These are phyloP conservation scores for Agapanthus africanus DNA, from an alignment of 106 monocot species.

Conservation along the genomic window DNA sequence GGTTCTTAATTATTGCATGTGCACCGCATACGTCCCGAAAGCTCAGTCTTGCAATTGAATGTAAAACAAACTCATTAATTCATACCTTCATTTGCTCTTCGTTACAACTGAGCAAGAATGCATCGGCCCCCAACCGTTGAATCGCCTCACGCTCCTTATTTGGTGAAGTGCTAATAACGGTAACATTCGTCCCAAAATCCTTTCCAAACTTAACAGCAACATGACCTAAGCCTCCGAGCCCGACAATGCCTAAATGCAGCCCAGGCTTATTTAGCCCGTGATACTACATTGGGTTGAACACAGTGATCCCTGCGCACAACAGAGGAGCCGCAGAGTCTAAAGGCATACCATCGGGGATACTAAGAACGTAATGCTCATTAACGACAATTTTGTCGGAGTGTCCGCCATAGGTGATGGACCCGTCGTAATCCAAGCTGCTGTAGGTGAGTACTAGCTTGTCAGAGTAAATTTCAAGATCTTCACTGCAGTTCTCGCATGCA, in stretches of 20 bases:
- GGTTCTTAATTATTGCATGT: too few relatives aligned
- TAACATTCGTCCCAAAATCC: constrained; percentile 18
- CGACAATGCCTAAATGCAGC: constrained; percentile 3
- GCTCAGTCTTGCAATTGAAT: neutral
- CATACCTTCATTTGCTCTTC: neutral
- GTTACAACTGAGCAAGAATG: constrained; percentile 10
- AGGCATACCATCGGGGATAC: constrained; percentile 11
- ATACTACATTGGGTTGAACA: constrained; percentile 22
- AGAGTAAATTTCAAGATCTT: constrained; percentile 22
- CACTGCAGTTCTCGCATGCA: constrained; percentile 17
- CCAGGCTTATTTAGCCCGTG: constrained; percentile 5
- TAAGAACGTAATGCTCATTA: constrained; percentile 13
- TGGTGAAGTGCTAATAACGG: constrained; percentile 9
- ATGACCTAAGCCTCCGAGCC: constrained; percentile 16
- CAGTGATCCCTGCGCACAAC: constrained; percentile 32
- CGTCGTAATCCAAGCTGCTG: constrained; percentile 9
- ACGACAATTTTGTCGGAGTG: constrained; percentile 20
- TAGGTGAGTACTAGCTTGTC: constrained; percentile 1
- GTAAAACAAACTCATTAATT: neutral
- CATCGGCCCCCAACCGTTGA: constrained; percentile 7
- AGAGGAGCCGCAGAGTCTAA: constrained; percentile 18
- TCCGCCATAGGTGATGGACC: constrained; percentile 22
- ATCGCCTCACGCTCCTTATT: constrained; percentile 14
- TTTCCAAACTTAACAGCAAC: constrained; percentile 15
- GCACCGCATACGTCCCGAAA: neutral